Percentiles rank a stretch among this genome's conserved stretches.
Conservation (phyloP, 306 rosid genomes). For the Hippophae tibetana region DNA sequence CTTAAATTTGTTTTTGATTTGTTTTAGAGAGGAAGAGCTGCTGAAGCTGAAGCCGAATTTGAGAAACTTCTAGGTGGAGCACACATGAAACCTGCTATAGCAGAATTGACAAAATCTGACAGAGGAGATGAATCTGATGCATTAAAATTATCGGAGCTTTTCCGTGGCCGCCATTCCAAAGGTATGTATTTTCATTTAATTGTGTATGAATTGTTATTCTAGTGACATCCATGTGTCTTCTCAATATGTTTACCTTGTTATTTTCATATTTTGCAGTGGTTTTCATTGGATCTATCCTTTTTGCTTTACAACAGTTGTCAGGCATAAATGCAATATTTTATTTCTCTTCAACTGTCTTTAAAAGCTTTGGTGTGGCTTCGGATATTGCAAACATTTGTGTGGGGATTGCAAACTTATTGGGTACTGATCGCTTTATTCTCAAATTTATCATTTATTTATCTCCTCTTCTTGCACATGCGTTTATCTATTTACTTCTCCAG, state of each 20-base stretch:
- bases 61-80: constrained; percentile 65
- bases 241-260: constrained; percentile 25
- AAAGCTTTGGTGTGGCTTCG: constrained; percentile 64
- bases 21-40: constrained; percentile 58
- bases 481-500: constrained; percentile 28
- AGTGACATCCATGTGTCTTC: constrained; percentile 9
- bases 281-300: constrained; percentile 71
- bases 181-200: constrained; percentile 21
- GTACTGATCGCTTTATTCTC: constrained; percentile 29
- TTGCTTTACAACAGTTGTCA: constrained; percentile 84
- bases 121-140: constrained; percentile 56
- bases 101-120: constrained; percentile 53
- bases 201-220: not conserved
- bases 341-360: constrained; percentile 75
- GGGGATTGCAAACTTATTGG: constrained; percentile 61
- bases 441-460: constrained; percentile 1
- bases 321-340: constrained; percentile 87
- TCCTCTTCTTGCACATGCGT: constrained; percentile 17
- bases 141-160: constrained; percentile 37
- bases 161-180: constrained; percentile 52
- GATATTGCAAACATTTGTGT: constrained; percentile 54
- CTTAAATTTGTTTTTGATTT: constrained; percentile 22
- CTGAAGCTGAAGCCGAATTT: constrained; percentile 65
- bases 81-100: constrained; percentile 64
- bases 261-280: constrained; percentile 65